These are phyloP conservation scores for Euphorbia schlechtendalii DNA, from an alignment of 441 rosid genomes.

Conservation along the genomic window DNA sequence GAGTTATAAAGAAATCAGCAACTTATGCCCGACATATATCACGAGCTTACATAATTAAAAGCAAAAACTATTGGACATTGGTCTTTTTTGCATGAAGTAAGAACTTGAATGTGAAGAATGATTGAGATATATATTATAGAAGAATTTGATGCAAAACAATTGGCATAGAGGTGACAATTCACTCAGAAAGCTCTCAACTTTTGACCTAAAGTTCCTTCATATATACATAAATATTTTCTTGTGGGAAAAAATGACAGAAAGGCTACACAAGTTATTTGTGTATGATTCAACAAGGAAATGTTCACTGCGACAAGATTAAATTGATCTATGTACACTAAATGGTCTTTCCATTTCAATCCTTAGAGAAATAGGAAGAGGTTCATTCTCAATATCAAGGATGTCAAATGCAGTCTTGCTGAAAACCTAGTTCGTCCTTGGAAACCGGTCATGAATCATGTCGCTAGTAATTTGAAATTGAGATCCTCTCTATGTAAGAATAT, in stretches of 20 bases:
- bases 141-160: neutral
- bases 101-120: neutral
- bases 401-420: neutral
- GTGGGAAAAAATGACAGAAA: neutral
- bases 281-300: neutral
- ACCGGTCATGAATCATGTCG: neutral
- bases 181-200: neutral
- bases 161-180: neutral
- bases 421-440: neutral
- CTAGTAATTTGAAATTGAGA: neutral
- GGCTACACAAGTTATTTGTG: neutral
- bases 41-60: no score
- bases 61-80: no score
- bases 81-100: neutral
- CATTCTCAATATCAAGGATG: neutral
- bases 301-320: neutral
- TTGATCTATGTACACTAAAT: no score
- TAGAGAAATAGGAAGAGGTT: neutral
- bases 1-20: conserved; percentile 17
- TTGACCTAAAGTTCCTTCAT: neutral
- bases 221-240: neutral
- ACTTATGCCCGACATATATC: neutral
- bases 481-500: neutral
- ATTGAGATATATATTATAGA: neutral
- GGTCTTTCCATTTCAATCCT: no score